Evolutionary conservation across 805 yeast species (phyloP).

Genomic region (Monosporozyma yasuniensis): DNA sequence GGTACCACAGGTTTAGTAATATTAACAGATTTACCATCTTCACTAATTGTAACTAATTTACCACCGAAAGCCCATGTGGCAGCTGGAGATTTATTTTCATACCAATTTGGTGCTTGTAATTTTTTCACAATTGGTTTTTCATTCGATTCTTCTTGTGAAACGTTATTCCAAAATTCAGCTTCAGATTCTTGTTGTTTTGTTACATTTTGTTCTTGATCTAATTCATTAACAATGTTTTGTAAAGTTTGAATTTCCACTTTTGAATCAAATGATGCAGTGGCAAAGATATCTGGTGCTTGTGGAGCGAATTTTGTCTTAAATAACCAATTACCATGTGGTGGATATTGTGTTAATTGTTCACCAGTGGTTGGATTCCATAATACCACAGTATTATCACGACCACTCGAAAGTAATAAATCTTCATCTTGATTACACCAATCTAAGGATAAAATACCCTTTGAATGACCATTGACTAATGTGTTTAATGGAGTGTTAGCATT

Average conservation of each 20-base stretch:
- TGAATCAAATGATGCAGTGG: slow-evolving; percentile 81
- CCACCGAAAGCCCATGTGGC: slow-evolving; percentile 88
- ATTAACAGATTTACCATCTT: slow-evolving; percentile 34
- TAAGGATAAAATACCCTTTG: slow-evolving; percentile 76
- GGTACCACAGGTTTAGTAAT: slow-evolving; percentile 33
- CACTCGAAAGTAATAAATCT: slow-evolving; percentile 72
- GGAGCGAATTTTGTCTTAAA: slow-evolving; percentile 87
- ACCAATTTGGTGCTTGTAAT: slow-evolving; percentile 84
- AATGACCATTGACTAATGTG: slow-evolving; percentile 59
- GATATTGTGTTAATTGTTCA: slow-evolving; percentile 71
- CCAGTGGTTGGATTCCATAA: slow-evolving; percentile 87
- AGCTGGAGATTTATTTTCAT: slow-evolving; percentile 61
- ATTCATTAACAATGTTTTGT: slow-evolving; percentile 47
- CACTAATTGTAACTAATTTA: slow-evolving; percentile 53
- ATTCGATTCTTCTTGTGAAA: slow-evolving; percentile 57
- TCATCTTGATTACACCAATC: slow-evolving; percentile 92
- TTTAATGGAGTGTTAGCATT: slow-evolving; percentile 86
- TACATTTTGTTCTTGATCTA: slow-evolving; percentile 25
- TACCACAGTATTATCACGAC: slow-evolving; percentile 79
- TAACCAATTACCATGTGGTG: slow-evolving; percentile 89
- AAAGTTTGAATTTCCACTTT: slow-evolving; percentile 72
- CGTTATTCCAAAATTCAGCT: slow-evolving; percentile 78
- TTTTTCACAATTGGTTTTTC: slow-evolving; percentile 61
- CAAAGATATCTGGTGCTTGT: slow-evolving; percentile 77
- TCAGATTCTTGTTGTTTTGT: slow-evolving; percentile 36